Percentiles rank a stretch among this genome's conserved stretches.
Conservation (phyloP, 768 basidiomycete species). For the Lyophyllum atratum region DNA sequence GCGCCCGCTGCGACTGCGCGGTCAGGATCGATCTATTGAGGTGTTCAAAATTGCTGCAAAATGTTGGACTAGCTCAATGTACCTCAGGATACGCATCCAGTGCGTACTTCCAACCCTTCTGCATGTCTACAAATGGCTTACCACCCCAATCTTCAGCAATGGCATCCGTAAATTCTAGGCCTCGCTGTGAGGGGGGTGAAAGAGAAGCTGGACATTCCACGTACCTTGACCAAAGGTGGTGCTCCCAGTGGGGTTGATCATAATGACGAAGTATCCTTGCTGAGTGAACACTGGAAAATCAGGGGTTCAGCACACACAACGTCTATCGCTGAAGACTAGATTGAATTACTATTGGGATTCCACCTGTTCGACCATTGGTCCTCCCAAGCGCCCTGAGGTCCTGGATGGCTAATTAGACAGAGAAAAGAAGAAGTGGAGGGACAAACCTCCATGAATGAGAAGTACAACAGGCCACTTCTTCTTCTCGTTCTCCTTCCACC, state of each 20-base stretch:
- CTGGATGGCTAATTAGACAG: constrained; percentile 25
- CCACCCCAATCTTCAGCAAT: constrained; percentile 85
- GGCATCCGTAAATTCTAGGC: constrained; percentile 74
- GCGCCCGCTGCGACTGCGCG: constrained; percentile 80
- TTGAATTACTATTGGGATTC: constrained; percentile 75
- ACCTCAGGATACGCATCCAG: constrained; percentile 73
- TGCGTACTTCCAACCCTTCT: constrained; percentile 72
- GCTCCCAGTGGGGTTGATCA: constrained; percentile 92
- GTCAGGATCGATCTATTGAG: constrained; percentile 60
- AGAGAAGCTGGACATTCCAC: not conserved
- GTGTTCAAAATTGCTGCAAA: not conserved
- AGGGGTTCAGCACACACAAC: not conserved
- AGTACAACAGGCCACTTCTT: constrained; percentile 82
- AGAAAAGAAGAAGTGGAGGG: not conserved
- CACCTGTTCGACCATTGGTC: constrained; percentile 91
- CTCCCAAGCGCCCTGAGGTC: constrained; percentile 85
- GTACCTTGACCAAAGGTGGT: constrained; percentile 90
- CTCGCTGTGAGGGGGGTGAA: not conserved
- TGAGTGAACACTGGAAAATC: constrained; percentile 65
- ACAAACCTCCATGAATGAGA: constrained; percentile 76
- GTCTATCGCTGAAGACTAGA: not conserved
- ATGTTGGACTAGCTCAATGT: constrained; percentile 5
- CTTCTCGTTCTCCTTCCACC: constrained; percentile 63
- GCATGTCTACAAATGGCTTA: constrained; percentile 79
- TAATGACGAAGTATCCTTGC: constrained; percentile 86